A percentile compares a stretch with the other conserved stretches of the same genome.
Evolutionary conservation across 768 basidiomycete genomes (phyloP).

Genomic region (Boletus vermiculosoides): DNA sequence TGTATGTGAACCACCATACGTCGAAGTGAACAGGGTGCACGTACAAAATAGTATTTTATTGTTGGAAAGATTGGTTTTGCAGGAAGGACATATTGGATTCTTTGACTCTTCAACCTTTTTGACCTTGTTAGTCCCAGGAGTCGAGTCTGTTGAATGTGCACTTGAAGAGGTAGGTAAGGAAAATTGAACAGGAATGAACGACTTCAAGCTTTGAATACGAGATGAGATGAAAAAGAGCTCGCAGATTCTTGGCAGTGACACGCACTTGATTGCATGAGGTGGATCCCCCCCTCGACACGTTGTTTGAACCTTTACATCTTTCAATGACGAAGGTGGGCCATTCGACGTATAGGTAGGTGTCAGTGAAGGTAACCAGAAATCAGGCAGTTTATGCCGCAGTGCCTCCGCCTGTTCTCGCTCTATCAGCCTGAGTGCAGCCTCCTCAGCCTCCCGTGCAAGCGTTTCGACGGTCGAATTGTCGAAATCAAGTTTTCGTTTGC

Average conservation of each 20-base stretch:
- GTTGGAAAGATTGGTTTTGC: constrained; percentile 83
- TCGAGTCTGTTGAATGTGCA: constrained; percentile 39
- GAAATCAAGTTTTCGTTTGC: constrained; percentile 86
- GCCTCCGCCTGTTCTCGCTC: constrained; percentile 84
- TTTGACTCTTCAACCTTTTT: constrained; percentile 52
- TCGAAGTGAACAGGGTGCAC: constrained; percentile 26
- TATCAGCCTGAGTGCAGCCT: constrained; percentile 78
- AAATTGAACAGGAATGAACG: constrained; percentile 79
- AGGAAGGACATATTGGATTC: constrained; percentile 81
- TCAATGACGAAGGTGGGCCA: constrained; percentile 61
- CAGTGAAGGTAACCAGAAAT: constrained; percentile 95
- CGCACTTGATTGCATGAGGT: constrained; percentile 75
- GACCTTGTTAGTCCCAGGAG: constrained; percentile 34
- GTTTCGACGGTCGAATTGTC: constrained; percentile 68
- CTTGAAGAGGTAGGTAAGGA: constrained; percentile 45
- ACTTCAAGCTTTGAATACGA: constrained; percentile 62
- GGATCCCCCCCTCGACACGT: constrained; percentile 82
- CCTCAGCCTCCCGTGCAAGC: constrained; percentile 80
- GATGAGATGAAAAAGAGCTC: constrained; percentile 1
- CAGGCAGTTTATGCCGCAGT: constrained; percentile 85
- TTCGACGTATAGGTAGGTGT: constrained; percentile 76
- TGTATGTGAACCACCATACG: not conserved
- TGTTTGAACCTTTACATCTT: constrained; percentile 84
- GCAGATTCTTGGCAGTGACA: constrained; percentile 15
- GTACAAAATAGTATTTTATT: constrained; percentile 66